Evolutionary conservation across 805 yeast genomes (phyloP).

Genomic region (Geotrichum ghanense): DNA sequence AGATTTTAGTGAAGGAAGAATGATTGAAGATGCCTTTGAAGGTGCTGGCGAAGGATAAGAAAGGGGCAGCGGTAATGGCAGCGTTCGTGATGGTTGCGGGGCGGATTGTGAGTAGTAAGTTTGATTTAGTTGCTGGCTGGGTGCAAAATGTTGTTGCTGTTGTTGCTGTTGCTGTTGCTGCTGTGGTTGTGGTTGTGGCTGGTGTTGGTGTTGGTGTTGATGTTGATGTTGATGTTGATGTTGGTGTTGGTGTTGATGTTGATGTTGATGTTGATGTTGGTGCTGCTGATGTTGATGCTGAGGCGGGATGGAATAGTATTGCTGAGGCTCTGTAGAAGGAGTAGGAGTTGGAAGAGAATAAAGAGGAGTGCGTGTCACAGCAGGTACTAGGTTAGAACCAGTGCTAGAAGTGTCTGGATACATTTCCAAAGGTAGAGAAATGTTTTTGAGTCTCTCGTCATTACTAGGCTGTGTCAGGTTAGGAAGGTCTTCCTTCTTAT

Average conservation of each 20-base stretch:
- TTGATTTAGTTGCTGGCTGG: no score
- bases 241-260: neutral
- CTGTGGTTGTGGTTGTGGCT: no score
- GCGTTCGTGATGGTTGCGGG: neutral
- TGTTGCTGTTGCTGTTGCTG: no score
- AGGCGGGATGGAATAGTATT: neutral
- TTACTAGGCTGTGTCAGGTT: conserved; percentile 32
- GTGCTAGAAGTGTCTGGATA: conserved; percentile 25
- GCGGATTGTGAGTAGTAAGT: no score
- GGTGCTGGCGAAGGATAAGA: neutral
- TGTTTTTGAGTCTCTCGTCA: conserved; percentile 30
- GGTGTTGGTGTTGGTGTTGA: no score
- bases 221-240: no score
- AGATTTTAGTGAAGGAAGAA: neutral
- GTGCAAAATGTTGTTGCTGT: no score
- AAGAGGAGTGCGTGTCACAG: conserved; percentile 8
- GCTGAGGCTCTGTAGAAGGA: neutral
- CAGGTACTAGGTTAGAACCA: conserved; percentile 5
- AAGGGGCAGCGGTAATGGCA: neutral
- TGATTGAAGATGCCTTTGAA: neutral
- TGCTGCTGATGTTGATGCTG: neutral
- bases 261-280: neutral
- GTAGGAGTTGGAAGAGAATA: neutral
- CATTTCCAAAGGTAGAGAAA: conserved; percentile 25
- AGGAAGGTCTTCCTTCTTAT: conserved; percentile 22